These are phyloP conservation scores for Lactarius hengduanensis DNA, from an alignment of 768 basidiomycete genomes.

Conservation along the genomic window DNA sequence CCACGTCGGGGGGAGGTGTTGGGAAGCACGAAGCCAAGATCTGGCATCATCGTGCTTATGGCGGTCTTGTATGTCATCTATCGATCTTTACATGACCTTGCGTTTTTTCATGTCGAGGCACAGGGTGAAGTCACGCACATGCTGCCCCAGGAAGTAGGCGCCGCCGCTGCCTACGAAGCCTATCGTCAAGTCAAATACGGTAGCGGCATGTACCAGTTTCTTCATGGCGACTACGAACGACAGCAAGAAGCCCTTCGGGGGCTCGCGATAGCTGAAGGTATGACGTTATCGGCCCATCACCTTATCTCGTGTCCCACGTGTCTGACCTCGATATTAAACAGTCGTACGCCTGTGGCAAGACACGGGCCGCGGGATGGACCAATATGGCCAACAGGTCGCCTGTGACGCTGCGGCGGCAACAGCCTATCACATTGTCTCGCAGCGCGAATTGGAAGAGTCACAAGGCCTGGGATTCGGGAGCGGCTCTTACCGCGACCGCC, in stretches of 20 bases:
- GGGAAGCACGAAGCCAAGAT: conserved; percentile 59
- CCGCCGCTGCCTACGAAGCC: conserved; percentile 78
- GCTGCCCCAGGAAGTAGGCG: conserved; percentile 62
- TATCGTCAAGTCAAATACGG: conserved; percentile 66
- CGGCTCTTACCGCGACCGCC: conserved; percentile 19
- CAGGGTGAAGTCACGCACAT: conserved; percentile 54
- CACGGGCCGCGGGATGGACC: conserved; percentile 40
- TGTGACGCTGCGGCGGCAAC: conserved; percentile 27
- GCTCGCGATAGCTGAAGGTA: conserved; percentile 72
- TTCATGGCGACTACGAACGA: conserved; percentile 55
- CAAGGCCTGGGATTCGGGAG: conserved; percentile 6
- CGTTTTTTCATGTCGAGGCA: conserved; percentile 2
- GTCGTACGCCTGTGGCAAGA: conserved; percentile 58
- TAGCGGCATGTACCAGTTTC: conserved; percentile 51
- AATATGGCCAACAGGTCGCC: conserved; percentile 21
- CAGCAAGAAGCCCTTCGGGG: conserved; percentile 67
- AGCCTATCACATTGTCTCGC: conserved; percentile 12
- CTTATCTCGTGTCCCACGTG: conserved; percentile 17
- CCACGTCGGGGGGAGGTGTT: conserved; percentile 40
- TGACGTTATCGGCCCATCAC: conserved; percentile 9
- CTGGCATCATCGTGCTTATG: conserved; percentile 68
- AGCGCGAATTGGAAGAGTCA: conserved; percentile 16
- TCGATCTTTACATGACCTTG: conserved; percentile 3
- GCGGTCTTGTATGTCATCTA: conserved; percentile 46
- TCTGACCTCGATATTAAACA: conserved; percentile 32